Evolutionary conservation across 1,139 yeast genomes (phyloP).

Genomic region (Groenewaldozyma sp.): DNA sequence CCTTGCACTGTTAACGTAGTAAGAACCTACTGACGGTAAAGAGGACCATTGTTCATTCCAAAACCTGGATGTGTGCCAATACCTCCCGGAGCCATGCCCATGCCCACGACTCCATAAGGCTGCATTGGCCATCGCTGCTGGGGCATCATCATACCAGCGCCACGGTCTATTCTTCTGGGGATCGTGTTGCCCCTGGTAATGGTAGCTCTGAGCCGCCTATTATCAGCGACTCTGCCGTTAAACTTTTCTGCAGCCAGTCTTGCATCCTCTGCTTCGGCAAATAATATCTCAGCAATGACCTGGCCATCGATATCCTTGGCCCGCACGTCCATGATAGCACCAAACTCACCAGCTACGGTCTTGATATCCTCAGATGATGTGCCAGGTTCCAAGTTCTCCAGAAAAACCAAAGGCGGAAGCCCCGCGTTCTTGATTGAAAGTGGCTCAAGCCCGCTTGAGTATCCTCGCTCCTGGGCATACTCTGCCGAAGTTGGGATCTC

Average conservation of each 20-base stretch:
- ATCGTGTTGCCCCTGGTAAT: constrained; percentile 20
- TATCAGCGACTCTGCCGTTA: constrained; percentile 24
- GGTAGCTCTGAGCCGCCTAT: constrained; percentile 18
- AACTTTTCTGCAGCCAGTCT: constrained; percentile 17
- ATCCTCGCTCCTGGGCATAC: no score
- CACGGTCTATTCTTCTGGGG: constrained; percentile 5
- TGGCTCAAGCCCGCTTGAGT: no score
- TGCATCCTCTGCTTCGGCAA: constrained; percentile 17
- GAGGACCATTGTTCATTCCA: no score
- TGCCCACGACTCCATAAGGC: no score
- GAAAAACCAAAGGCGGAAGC: constrained; percentile 22
- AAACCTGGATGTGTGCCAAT: no score
- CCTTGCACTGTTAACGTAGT: no score
- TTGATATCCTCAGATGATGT: constrained; percentile 23
- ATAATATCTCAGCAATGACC: constrained; percentile 23
- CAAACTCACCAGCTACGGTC: constrained; percentile 20
- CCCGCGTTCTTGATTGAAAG: constrained; percentile 20
- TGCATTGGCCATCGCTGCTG: constrained; percentile 13
- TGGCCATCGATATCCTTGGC: constrained; percentile 12
- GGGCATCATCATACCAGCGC: constrained; percentile 9
- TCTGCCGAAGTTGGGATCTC: no score
- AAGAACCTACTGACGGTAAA: no score
- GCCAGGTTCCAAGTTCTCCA: constrained; percentile 21
- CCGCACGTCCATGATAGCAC: constrained; percentile 20
- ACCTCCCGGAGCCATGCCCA: no score